phyloP scores from a whole-genome alignment of 352 stramenopile genomes.

The Phytophthora nicotianae region DNA sequence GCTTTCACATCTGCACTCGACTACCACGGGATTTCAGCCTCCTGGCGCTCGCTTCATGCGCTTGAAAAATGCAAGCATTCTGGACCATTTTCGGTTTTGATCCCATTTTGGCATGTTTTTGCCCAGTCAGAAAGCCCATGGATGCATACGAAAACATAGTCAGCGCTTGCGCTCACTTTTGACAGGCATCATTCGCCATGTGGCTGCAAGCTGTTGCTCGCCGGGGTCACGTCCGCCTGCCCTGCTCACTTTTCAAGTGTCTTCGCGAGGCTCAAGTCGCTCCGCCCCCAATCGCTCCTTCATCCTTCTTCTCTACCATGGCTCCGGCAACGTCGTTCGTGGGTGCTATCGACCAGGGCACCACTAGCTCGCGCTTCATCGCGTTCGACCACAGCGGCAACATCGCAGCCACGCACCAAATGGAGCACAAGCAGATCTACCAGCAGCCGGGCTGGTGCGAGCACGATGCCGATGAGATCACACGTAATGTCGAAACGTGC shows the following conservation, averaged over 20 bases:
- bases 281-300: slow-evolving; percentile 1
- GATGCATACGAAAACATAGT: slow-evolving; percentile 8
- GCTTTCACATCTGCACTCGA: too few species aligned
- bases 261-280: slow-evolving; percentile 27
- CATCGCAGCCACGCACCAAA: slow-evolving; percentile 92
- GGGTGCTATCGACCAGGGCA: slow-evolving; percentile 97
- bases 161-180: background rate
- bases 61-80: too few species aligned
- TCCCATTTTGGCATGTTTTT: slow-evolving; percentile 1
- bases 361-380: slow-evolving; percentile 96
- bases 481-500: slow-evolving; percentile 80
- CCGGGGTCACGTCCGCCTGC: background rate
- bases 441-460: slow-evolving; percentile 96
- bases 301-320: slow-evolving; percentile 32
- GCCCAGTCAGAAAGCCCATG: slow-evolving; percentile 1
- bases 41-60: too few species aligned
- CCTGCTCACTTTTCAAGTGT: slow-evolving; percentile 54
- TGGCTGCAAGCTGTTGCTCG: slow-evolving; percentile 7
- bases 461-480: slow-evolving; percentile 97
- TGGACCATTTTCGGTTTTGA: background rate
- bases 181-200: slow-evolving; percentile 31
- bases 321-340: slow-evolving; percentile 56
- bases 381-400: slow-evolving; percentile 91
- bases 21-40: too few species aligned
- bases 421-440: slow-evolving; percentile 98